Evolutionary conservation across 2,329 filamentous ascomycete species (phyloP).

Genomic region (Cladosporium halotolerans): DNA sequence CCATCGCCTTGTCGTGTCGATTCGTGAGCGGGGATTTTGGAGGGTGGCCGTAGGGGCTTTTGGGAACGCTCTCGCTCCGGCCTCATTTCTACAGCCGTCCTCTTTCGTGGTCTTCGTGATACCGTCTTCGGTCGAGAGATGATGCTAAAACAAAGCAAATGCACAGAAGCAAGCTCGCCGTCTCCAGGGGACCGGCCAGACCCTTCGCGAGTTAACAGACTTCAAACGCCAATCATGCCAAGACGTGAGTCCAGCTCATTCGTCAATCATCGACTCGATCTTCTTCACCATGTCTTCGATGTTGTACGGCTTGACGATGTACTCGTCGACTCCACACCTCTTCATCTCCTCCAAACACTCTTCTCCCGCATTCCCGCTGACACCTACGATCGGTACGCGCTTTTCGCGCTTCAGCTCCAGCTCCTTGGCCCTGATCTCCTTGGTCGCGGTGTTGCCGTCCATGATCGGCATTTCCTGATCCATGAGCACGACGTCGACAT

Average conservation of each 20-base stretch:
- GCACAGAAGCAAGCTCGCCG: too few relatives aligned
- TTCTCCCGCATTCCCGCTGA: conserved; percentile 30
- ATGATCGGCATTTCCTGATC: conserved; percentile 31
- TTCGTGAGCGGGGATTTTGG: too few relatives aligned
- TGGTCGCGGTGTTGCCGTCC: conserved; percentile 27
- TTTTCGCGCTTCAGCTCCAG: conserved; percentile 15
- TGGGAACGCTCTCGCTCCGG: too few relatives aligned
- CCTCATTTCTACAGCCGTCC: too few relatives aligned
- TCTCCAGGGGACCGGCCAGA: too few relatives aligned
- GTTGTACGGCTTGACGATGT: conserved; percentile 29
- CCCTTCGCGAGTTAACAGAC: too few relatives aligned
- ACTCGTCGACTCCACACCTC: conserved; percentile 29
- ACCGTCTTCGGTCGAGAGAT: too few relatives aligned
- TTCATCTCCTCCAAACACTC: conserved; percentile 29
- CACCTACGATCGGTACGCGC: conserved; percentile 27
- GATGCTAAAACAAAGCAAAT: too few relatives aligned
- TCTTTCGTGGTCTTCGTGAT: too few relatives aligned
- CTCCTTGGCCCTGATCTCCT: conserved; percentile 24
- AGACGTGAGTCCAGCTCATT: neutral
- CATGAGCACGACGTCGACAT: conserved; percentile 29
- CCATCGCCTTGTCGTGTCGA: too few relatives aligned
- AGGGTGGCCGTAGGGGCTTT: too few relatives aligned
- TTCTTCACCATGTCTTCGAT: conserved; percentile 5
- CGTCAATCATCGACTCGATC: conserved; percentile 1
- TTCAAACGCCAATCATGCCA: too few relatives aligned